Evolutionary conservation across 352 stramenopile genomes (phyloP), one percentile per base, ranked within the genome.

Genomic region (Phytophthora lateralis): DNA sequence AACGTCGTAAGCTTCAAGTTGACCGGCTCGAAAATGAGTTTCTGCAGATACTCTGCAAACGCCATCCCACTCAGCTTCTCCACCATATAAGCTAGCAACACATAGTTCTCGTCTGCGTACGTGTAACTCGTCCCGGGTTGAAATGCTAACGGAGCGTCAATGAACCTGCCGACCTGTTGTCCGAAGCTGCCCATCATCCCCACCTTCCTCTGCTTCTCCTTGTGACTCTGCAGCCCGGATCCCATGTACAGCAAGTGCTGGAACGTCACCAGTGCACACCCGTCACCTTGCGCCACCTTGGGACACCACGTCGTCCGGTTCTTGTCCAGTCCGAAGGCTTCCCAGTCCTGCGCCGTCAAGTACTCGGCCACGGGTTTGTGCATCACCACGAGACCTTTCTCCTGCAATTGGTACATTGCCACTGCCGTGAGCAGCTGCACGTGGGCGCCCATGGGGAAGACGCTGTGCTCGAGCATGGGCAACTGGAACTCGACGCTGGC

Each of bases 241-340:
- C 73, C 66, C 80, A 88, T 88, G 46, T 73, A 72, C 46, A 90
- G n/a, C n/a, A 90, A 69, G 27, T 90, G 69, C 41, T 79, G 67
- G 49, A 87, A 90, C 54, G 80, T 90, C 43, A 90, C 39, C 35
- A 58, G 68, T 54, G 85, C 63, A 45, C 80, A 90, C 1, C 67
- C 56, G 9, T 18, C 6, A 2, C 12, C 42, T 3, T 20, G 49
- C n/a, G 52, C 46, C 6, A 87, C 34, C 12, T 42, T 73, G 1
- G 76, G 78, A 53, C 80, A 90, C 77, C 78, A 89, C 26, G 44
- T 52, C 17, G 74, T 81, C 47, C 75, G 66, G 52, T 87, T 87
- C 17, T 41, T 63, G 1, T 68, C 45, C 35, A 81, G 66, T 15
- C 71, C 71, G 52, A 90, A 88, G n/a, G 30, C 35, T 9, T 50